Base-by-base conservation (phyloP, 768 basidiomycete species). In the Russula ochroleuca region DNA sequence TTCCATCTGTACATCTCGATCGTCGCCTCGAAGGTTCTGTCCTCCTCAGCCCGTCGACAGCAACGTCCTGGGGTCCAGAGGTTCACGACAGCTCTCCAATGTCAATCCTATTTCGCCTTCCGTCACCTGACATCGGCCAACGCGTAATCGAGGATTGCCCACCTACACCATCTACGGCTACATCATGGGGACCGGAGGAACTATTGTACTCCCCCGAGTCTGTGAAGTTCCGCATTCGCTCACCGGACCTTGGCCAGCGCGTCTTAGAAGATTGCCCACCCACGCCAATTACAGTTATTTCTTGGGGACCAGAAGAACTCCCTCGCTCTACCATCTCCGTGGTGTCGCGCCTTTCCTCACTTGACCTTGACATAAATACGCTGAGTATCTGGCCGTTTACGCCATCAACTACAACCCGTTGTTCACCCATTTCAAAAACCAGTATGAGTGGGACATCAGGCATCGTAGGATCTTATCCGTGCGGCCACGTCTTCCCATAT, bases 1-100 rank as follows among this genome's bases (percentile, higher is more conserved):
- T 78, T 41, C 77, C 77, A 25, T 89, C 87, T 13, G 73, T 88
- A 15, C 83, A 86, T 70, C 68, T 87, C 37, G 83, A 80, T 23
- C 68, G 79, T 57, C 82, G 85, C 9, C 62, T 77, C 51, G 74
- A 77, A 62, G 84, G 82, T n/a, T 87, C 86, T 5, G 83, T 85
- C 25, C 77, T 78, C 57, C 74, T 80, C 61, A 85, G 82, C 0
- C 71, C 71, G 2, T 64, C 71, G 15, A 70, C 67, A 15, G 69
- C 69, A 9, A 72, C 71, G 19, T 68, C 69, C 9, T 69, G 67
- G 67, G 70, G 71, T 57, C 66, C 69, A 1, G 59, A 70, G 21
- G 54, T 69, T 21, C 25, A 51, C 21, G 60, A 49, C n/a, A 53
- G 62, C 37, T 67, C 69, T 23, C 59, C 67, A 4, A 49, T 53